A percentile compares a stretch with the other conserved stretches of the same genome.
Evolutionary conservation across 305 asterid genomes (phyloP).

Genomic region (Fraxinus velutina): DNA sequence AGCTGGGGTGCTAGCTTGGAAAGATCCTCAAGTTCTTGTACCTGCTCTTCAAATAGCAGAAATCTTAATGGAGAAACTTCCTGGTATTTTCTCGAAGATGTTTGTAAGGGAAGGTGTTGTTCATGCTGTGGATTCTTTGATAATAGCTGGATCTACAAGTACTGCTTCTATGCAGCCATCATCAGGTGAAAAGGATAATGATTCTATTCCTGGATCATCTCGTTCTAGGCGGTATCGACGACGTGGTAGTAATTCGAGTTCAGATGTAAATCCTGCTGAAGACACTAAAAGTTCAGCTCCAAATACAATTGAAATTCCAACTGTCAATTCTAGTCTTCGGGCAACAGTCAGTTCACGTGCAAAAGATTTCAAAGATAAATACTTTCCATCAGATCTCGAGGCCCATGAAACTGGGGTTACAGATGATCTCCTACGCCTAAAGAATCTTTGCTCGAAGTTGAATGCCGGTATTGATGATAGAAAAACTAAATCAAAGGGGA

Average conservation of each 20-base stretch:
- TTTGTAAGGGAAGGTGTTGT: constrained; percentile 94
- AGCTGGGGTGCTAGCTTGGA: constrained; percentile 99
- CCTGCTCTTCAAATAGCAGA: constrained; percentile 97
- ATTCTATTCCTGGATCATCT: constrained; percentile 69
- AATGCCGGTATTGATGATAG: constrained; percentile 56
- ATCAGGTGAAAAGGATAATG: constrained; percentile 67
- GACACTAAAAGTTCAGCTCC: constrained; percentile 50
- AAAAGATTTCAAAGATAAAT: constrained; percentile 78
- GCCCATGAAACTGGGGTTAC: constrained; percentile 64
- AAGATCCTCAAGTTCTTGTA: constrained; percentile 96
- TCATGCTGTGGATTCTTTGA: constrained; percentile 86
- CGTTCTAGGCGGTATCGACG: constrained; percentile 84
- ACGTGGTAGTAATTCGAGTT: constrained; percentile 51
- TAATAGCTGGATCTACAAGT: constrained; percentile 48
- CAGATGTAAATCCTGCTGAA: constrained; percentile 54
- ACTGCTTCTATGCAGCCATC: constrained; percentile 47
- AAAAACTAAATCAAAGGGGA: constrained; percentile 70
- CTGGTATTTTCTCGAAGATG: constrained; percentile 81
- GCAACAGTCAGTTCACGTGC: constrained; percentile 75
- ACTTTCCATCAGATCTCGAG: constrained; percentile 72
- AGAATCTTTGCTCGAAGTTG: constrained; percentile 79
- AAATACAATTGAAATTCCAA: constrained; percentile 52
- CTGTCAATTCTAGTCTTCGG: constrained; percentile 58
- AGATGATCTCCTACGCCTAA: constrained; percentile 78
- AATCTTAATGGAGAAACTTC: constrained; percentile 95